Conservation (phyloP, 108 stramenopile species). For the Cyclotella atomus region DNA sequence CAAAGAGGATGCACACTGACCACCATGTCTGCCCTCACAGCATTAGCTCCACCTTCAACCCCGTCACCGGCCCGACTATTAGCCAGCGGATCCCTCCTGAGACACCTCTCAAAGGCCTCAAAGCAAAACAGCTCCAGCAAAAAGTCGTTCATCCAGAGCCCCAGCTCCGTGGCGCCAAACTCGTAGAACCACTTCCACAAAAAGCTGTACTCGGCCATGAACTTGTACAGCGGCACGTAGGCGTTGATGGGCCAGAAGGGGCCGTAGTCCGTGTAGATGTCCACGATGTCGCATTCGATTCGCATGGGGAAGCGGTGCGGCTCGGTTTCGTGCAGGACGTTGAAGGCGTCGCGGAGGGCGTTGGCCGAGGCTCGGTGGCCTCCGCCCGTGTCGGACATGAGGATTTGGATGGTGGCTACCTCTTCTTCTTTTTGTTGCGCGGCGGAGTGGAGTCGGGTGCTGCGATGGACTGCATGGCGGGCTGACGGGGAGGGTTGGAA, state of each 20-base stretch:
- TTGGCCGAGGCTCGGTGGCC: constrained; percentile 90
- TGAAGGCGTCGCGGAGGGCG: constrained; percentile 77
- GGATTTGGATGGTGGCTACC: constrained; percentile 77
- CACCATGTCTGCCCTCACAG: constrained; percentile 93
- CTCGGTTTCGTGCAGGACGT: constrained; percentile 63
- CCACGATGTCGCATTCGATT: constrained; percentile 85
- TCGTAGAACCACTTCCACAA: constrained; percentile 80
- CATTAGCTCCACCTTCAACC: no score
- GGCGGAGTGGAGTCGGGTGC: not conserved
- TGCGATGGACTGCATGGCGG: constrained; percentile 9
- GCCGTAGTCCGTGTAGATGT: constrained; percentile 87
- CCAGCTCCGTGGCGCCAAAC: constrained; percentile 76
- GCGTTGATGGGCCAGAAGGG: constrained; percentile 80
- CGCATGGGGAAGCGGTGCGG: constrained; percentile 44
- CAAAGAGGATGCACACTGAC: constrained; percentile 96
- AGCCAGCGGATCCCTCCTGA: constrained; percentile 54
- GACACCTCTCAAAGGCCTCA: constrained; percentile 56
- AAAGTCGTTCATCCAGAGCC: constrained; percentile 68
- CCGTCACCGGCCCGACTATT: constrained; percentile 30
- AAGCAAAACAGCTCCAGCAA: constrained; percentile 60
- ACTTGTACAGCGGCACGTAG: constrained; percentile 74
- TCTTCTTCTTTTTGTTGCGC: constrained; percentile 21
- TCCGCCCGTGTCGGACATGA: constrained; percentile 89
- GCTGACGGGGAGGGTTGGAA: constrained; percentile 18
- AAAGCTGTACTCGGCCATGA: constrained; percentile 79